These are phyloP conservation scores for Scheffersomyces parashehatae DNA, from an alignment of 1,139 yeast species.

Conservation along the genomic window DNA sequence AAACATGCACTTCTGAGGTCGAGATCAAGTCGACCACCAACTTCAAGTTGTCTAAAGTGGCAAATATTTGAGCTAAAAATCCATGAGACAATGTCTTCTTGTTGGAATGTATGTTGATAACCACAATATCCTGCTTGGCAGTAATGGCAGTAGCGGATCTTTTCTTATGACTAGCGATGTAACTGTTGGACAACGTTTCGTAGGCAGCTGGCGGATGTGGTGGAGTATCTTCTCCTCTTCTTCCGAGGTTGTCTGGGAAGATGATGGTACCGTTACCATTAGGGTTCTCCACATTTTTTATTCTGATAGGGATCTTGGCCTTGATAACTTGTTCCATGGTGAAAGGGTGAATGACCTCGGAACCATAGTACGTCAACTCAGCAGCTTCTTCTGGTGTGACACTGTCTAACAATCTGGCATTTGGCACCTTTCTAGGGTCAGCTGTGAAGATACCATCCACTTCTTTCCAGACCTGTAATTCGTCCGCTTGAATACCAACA, in stretches of 20 bases:
- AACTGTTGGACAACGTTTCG: constrained; percentile 48
- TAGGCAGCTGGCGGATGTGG: constrained; percentile 91
- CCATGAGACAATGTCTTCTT: constrained; percentile 93
- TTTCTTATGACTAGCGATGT: constrained; percentile 51
- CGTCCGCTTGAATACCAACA: constrained; percentile 89
- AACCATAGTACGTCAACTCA: constrained; percentile 94
- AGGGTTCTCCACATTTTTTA: constrained; percentile 94
- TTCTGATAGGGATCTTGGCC: constrained; percentile 94
- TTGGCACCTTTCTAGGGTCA: constrained; percentile 93
- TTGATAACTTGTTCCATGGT: constrained; percentile 98
- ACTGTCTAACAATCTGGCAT: constrained; percentile 78
- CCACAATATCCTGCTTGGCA: constrained; percentile 89
- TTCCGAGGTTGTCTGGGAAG: constrained; percentile 84
- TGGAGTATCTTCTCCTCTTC: constrained; percentile 86
- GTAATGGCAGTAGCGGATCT: constrained; percentile 97
- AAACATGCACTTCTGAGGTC: constrained; percentile 95
- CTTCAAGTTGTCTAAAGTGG: constrained; percentile 79
- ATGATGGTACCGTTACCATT: constrained; percentile 87
- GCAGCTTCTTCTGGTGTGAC: constrained; percentile 99
- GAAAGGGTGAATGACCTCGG: constrained; percentile 97
- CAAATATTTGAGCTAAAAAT: constrained; percentile 85
- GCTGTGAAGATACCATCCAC: constrained; percentile 99
- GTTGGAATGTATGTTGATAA: constrained; percentile 89
- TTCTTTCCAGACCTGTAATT: constrained; percentile 97
- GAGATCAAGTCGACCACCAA: constrained; percentile 94